Percentiles rank a stretch among this genome's conserved stretches.
These are phyloP conservation scores for Trichoderma lentiforme DNA, from an alignment of 2,329 filamentous ascomycete genomes.

Conservation along the genomic window DNA sequence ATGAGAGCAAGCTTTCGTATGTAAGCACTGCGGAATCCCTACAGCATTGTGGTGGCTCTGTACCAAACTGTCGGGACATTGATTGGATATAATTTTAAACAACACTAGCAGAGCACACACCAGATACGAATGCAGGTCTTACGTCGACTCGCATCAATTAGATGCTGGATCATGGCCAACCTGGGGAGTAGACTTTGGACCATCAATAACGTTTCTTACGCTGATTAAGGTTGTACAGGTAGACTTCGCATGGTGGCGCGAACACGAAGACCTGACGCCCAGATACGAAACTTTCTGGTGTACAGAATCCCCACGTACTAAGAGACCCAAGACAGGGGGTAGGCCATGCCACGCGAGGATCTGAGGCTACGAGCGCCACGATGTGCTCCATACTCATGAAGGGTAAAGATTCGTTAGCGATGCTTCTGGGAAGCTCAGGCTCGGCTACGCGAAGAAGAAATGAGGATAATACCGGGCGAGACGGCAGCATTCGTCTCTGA, in stretches of 20 bases:
- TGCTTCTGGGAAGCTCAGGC: not conserved
- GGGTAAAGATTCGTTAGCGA: not conserved
- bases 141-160: not conserved
- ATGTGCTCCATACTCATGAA: constrained; percentile 2
- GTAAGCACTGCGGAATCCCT: not conserved
- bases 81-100: not conserved
- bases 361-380: constrained; percentile 22
- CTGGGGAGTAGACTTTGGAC: not conserved
- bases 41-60: not conserved
- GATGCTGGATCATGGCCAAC: not conserved
- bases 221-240: not conserved
- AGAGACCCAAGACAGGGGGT: constrained; percentile 7
- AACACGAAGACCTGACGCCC: not conserved
- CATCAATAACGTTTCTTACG: not conserved
- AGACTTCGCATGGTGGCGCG: not conserved
- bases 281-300: not conserved
- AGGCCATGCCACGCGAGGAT: constrained; percentile 23
- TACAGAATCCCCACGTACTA: not conserved
- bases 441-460: not conserved
- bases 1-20: not conserved
- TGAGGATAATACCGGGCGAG: not conserved
- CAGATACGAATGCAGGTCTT: not conserved
- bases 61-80: not conserved
- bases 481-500: not conserved
- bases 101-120: not conserved